A percentile compares a stretch with the other conserved stretches of the same genome.
These are phyloP conservation scores for Neopestalotiopsis sp. DNA, from an alignment of 2,329 filamentous ascomycete genomes.

Conservation along the genomic window DNA sequence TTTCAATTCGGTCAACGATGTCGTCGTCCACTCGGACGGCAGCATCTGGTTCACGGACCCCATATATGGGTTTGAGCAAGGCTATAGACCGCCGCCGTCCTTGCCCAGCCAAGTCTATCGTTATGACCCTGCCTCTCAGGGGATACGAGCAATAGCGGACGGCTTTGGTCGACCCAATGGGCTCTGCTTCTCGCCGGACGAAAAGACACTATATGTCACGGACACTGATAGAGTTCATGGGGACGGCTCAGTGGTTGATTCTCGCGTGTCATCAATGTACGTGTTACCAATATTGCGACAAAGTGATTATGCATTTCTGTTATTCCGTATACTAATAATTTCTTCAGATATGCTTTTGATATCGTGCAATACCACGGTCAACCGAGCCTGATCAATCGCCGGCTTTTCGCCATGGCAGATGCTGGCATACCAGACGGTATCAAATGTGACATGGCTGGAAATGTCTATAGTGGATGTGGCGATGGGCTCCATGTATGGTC, in stretches of 20 bases:
- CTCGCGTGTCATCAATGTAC: constrained; percentile 34
- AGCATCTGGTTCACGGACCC: constrained; percentile 58
- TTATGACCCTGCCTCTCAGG: constrained; percentile 45
- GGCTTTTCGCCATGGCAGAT: constrained; percentile 57
- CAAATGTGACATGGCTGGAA: constrained; percentile 51
- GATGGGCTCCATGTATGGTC: constrained; percentile 58
- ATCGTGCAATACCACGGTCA: constrained; percentile 30
- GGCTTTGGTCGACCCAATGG: constrained; percentile 54
- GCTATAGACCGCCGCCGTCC: constrained; percentile 47
- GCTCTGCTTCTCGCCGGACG: constrained; percentile 51
- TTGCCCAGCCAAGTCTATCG: constrained; percentile 56
- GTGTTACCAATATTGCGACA: constrained; percentile 11
- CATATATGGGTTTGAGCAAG: constrained; percentile 53
- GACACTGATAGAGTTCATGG: constrained; percentile 43
- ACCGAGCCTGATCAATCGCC: constrained; percentile 52
- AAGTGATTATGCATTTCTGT: constrained; percentile 17
- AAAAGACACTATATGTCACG: constrained; percentile 50
- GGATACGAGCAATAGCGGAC: constrained; percentile 51
- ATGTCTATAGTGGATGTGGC: constrained; percentile 55
- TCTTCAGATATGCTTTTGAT: constrained; percentile 42
- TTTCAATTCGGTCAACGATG: constrained; percentile 57
- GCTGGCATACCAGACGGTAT: constrained; percentile 53
- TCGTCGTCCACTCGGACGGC: constrained; percentile 48
- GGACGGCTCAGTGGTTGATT: constrained; percentile 37
- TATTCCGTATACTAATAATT: background rate